Base-by-base conservation (phyloP, 2,329 filamentous ascomycete species). In the Colletotrichum sp. region DNA sequence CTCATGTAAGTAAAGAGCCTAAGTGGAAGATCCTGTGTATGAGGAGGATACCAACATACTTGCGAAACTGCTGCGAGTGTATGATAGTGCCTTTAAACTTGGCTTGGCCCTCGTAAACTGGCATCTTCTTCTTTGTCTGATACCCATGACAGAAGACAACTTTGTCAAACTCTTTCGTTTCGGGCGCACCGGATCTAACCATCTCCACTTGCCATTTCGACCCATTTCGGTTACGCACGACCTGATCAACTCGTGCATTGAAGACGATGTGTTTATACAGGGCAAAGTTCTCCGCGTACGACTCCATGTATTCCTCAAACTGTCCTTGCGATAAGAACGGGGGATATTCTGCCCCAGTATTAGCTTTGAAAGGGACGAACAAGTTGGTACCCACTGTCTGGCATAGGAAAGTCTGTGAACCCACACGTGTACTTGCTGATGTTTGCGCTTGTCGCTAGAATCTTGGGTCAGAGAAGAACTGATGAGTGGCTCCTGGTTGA, bases 341-440 rank as follows among this genome's bases (percentile, higher is more conserved):
- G 2, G 79, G 79, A 64, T 82, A 83, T 32, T 81, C 82, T 82
- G 13, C 8, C 6, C 15, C 16, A 21, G 24, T 10, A 12, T 78
- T 24, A 78, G 68, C 6, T 36, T 66, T 30, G 9, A 58, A 28
- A 8, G 13, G 16, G 1, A 6, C 18, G 28, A 34, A 18, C 58
- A 34, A 8, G 0, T 26, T 13, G n/a, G 6, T 21, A 5, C 66
- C 28, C 77, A 83, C 83, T 80, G 9, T 86, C 85, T 10, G 85
- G 82, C 76, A 87, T 85, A 1, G 85, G 85, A 66, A 83, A 87
- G 76, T 88, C 86, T 4, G 84, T 82, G 76, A 84, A 84, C 10
- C 83, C 83, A 66, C 83, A 84, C 16, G 83, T 83, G 73, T 84
- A 84, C 77, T 85, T 85, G 79, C 83, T 85, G 38, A 83, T 82